Evolutionary conservation across 495 filamentous ascomycete species (phyloP).

Genomic region (Tuber calosporum): DNA sequence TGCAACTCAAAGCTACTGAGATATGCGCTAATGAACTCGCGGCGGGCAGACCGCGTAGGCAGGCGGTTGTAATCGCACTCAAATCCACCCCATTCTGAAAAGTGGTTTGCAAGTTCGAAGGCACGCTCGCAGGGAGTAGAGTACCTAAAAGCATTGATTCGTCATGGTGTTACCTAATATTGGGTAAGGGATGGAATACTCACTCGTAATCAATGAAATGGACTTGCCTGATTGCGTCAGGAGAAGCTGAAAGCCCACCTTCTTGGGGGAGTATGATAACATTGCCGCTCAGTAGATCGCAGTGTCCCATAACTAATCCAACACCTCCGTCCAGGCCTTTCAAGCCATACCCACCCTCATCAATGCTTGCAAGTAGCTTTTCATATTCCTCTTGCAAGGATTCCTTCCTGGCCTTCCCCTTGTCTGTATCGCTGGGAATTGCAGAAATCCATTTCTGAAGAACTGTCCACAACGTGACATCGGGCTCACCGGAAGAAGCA

Average conservation of each 20-base stretch:
- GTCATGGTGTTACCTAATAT: not conserved
- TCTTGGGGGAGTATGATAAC: conserved; percentile 68
- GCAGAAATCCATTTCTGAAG: conserved; percentile 93
- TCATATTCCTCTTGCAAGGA: conserved; percentile 68
- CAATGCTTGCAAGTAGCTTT: conserved; percentile 48
- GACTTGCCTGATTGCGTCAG: conserved; percentile 47
- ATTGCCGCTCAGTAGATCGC: conserved; percentile 90
- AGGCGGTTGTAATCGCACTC: conserved; percentile 83
- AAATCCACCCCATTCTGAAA: conserved; percentile 96
- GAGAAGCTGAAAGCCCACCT: not conserved
- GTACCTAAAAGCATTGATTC: conserved; percentile 46
- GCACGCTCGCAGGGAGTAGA: conserved; percentile 87
- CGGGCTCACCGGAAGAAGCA: conserved; percentile 23
- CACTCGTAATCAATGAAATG: conserved; percentile 94
- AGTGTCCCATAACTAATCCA: conserved; percentile 78
- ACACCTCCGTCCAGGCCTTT: conserved; percentile 40
- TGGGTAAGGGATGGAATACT: conserved; percentile 13
- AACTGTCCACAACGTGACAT: conserved; percentile 69
- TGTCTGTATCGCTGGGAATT: conserved; percentile 62
- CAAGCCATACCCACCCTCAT: conserved; percentile 45
- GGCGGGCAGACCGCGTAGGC: conserved; percentile 68
- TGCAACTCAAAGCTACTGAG: conserved; percentile 54
- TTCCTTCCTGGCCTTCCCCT: conserved; percentile 58
- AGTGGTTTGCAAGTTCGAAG: conserved; percentile 99
- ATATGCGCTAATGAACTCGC: conserved; percentile 78